These are phyloP conservation scores for Arthrinium puccinioides DNA, from an alignment of 2,329 filamentous ascomycete species.

Conservation along the genomic window DNA sequence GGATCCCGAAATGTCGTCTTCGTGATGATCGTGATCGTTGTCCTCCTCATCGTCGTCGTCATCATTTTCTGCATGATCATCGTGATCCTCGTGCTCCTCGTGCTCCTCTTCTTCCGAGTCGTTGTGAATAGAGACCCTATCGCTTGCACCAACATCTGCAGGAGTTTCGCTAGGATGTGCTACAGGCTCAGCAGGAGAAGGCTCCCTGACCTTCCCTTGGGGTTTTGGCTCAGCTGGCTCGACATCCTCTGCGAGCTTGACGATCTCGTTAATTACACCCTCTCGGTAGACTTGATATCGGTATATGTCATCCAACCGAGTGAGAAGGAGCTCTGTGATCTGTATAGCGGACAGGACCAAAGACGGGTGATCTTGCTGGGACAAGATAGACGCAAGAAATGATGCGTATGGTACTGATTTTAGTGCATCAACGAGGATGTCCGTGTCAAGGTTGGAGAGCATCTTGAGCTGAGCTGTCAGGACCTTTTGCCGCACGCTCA, in stretches of 20 bases:
- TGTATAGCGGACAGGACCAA: constrained; percentile 83
- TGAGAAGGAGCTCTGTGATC: constrained; percentile 80
- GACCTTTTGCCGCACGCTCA: constrained; percentile 91
- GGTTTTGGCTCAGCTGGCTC: constrained; percentile 30
- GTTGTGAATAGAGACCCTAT: constrained; percentile 31
- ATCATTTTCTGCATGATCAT: constrained; percentile 41
- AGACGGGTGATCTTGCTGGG: constrained; percentile 85
- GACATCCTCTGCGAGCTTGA: constrained; percentile 56
- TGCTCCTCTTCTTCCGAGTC: constrained; percentile 46
- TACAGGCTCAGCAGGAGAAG: constrained; percentile 18
- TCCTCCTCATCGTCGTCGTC: constrained; percentile 44
- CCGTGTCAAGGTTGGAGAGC: constrained; percentile 86
- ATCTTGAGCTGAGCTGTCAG: constrained; percentile 95
- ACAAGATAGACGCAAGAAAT: constrained; percentile 88
- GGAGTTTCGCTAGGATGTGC: constrained; percentile 22
- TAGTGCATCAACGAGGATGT: constrained; percentile 78
- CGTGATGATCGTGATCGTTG: constrained; percentile 33
- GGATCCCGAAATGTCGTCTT: constrained; percentile 59
- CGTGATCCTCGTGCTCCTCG: constrained; percentile 41
- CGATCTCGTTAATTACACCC: constrained; percentile 87
- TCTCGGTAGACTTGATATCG: constrained; percentile 96
- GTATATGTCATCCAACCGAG: constrained; percentile 79
- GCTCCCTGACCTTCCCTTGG: constrained; percentile 21
- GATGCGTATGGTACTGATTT: constrained; percentile 90
- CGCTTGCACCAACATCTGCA: constrained; percentile 26